Conservation (phyloP, 202 grass and related monocot genomes). For the Elaeis oleifera region DNA sequence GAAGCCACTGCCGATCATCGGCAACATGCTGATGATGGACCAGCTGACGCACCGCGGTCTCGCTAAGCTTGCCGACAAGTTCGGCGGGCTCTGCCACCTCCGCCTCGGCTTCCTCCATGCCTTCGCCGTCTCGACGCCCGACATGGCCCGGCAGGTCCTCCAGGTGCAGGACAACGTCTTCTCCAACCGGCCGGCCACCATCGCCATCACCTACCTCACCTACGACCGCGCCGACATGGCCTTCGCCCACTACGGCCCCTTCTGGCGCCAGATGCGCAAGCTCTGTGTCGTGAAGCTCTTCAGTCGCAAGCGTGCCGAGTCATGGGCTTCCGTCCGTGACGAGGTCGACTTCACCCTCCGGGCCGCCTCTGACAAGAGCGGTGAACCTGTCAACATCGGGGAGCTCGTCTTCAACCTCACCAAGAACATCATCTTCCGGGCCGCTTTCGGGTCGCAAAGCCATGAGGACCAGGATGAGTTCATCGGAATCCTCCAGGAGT, state of each 20-base stretch:
- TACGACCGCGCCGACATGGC: conserved; percentile 19
- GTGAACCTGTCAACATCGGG: too few species aligned
- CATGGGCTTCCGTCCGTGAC: background rate
- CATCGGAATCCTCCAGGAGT: too few species aligned
- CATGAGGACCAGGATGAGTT: too few species aligned
- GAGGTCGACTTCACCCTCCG: too few species aligned
- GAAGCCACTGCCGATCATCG: conserved; percentile 56
- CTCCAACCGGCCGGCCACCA: conserved; percentile 73
- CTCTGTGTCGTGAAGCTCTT: conserved; percentile 17
- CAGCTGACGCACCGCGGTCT: conserved; percentile 1
- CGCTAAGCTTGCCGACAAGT: too few species aligned
- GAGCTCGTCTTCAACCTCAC: too few species aligned
- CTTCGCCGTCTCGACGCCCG: conserved; percentile 76
- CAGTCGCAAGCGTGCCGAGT: conserved; percentile 12
- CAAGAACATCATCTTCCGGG: too few species aligned
- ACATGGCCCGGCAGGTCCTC: conserved; percentile 69
- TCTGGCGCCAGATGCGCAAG: conserved; percentile 22
- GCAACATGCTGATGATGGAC: conserved; percentile 93
- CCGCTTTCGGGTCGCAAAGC: too few species aligned
- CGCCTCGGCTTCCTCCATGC: too few species aligned
- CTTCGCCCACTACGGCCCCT: conserved; percentile 11
- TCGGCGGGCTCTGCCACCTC: too few species aligned
- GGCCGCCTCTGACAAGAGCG: too few species aligned
- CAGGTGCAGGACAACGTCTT: conserved; percentile 81
- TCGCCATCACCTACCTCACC: conserved; percentile 36